phyloP scores from a whole-genome alignment of 176 grass and related monocot genomes.

The Hyparrhenia diplandra region DNA sequence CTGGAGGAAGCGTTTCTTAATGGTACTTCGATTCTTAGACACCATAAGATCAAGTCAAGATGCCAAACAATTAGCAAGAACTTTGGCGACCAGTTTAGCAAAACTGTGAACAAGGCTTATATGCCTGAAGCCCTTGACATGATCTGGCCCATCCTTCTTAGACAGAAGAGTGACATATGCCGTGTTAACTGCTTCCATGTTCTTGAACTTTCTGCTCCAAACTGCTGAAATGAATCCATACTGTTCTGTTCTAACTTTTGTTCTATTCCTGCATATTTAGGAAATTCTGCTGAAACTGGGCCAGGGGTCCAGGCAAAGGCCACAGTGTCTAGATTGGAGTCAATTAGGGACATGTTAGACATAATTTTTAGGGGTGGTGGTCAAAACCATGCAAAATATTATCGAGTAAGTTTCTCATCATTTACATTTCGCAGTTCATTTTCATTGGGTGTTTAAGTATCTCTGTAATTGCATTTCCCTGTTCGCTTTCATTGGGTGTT shows the following conservation, averaged over 20 bases:
- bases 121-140: not conserved
- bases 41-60: not conserved
- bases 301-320: constrained; percentile 52
- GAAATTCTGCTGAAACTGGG: constrained; percentile 52
- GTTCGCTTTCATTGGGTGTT: constrained; percentile 6
- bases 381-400: constrained; percentile 86
- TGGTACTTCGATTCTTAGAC: not conserved
- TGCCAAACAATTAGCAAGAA: not conserved
- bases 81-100: not conserved
- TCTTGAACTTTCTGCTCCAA: not conserved
- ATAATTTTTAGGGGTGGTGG: constrained; percentile 89
- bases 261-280: constrained; percentile 45
- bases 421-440: not conserved
- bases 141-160: not conserved
- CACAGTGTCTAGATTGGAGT: constrained; percentile 76
- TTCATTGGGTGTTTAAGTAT: not conserved
- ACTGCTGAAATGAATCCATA: not conserved
- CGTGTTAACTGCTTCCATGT: not conserved
- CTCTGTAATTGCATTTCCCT: not conserved
- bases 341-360: constrained; percentile 78
- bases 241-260: not conserved
- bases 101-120: not conserved
- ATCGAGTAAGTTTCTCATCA: constrained; percentile 66
- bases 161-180: not conserved
- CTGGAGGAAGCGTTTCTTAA: not conserved